These are phyloP conservation scores for Cercospora zeina DNA, from an alignment of 2,329 filamentous ascomycete genomes.

Conservation along the genomic window DNA sequence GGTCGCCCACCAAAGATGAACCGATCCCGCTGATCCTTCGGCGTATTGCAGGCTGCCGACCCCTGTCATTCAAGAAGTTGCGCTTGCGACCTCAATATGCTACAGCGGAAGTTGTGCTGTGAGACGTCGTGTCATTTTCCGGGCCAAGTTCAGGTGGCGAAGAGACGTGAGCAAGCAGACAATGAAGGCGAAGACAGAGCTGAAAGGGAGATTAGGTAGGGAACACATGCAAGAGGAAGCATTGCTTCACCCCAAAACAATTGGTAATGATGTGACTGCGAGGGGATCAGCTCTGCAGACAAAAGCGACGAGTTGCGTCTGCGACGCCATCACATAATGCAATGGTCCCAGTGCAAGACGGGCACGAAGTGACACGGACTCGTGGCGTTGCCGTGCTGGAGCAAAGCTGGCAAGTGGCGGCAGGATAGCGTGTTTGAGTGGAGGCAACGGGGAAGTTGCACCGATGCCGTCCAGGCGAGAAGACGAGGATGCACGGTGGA, in stretches of 20 bases:
- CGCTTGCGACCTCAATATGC: not conserved
- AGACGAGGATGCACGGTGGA: not conserved
- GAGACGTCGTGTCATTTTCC: not conserved
- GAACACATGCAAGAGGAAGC: not conserved
- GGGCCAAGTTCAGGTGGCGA: not conserved
- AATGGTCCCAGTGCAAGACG: not conserved
- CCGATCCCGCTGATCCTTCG: not conserved
- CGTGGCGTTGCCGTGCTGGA: not conserved
- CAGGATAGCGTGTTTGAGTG: not conserved
- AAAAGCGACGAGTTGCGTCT: conserved; percentile 6
- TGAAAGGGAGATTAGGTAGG: not conserved
- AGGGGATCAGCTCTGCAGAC: not conserved
- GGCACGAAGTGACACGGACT: not conserved
- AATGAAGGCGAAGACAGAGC: not conserved
- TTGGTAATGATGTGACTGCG: not conserved
- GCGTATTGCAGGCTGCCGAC: not conserved
- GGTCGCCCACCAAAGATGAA: not conserved
- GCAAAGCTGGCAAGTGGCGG: conserved; percentile 6
- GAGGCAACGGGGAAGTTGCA: conserved; percentile 4
- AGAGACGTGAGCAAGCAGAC: not conserved
- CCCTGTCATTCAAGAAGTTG: not conserved
- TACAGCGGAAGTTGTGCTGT: conserved; percentile 1
- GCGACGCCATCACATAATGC: conserved; percentile 1
- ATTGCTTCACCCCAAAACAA: not conserved
- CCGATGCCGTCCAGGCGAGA: conserved; percentile 1